Evolutionary conservation across 441 rosid species (phyloP).

Genomic region (Pelargonium australe): DNA sequence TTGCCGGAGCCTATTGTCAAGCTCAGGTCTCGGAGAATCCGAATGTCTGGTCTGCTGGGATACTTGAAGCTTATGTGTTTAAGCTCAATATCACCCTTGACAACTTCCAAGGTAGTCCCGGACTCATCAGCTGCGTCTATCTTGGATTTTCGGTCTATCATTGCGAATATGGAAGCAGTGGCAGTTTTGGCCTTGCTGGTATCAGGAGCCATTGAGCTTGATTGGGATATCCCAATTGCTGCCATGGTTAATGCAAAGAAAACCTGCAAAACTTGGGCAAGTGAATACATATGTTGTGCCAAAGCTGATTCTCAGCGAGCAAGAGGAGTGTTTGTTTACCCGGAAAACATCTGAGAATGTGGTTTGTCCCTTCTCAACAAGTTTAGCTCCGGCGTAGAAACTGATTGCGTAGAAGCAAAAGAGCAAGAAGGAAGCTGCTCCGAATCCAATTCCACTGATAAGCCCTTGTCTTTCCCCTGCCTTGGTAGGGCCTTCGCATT

Average conservation of each 20-base stretch:
- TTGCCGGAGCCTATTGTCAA: conserved; percentile 55
- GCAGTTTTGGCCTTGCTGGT: conserved; percentile 49
- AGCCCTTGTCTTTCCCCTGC: conserved; percentile 58
- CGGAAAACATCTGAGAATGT: conserved; percentile 57
- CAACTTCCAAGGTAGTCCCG: conserved; percentile 35
- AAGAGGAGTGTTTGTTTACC: conserved; percentile 24
- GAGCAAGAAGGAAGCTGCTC: conserved; percentile 51
- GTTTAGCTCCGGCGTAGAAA: conserved; percentile 70
- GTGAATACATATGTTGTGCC: not conserved
- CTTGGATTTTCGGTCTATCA: conserved; percentile 45
- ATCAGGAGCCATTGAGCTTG: conserved; percentile 55
- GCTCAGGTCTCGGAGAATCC: conserved; percentile 42
- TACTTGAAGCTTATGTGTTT: conserved; percentile 54
- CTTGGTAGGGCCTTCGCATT: conserved; percentile 61
- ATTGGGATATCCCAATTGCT: conserved; percentile 59
- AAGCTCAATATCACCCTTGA: conserved; percentile 45
- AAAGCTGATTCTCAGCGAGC: too few species aligned
- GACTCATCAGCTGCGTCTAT: conserved; percentile 50
- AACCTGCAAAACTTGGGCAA: conserved; percentile 33
- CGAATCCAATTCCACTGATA: conserved; percentile 60
- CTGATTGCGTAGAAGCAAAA: conserved; percentile 47
- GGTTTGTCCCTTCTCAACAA: conserved; percentile 43
- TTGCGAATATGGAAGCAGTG: conserved; percentile 52
- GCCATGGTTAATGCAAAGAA: conserved; percentile 60
- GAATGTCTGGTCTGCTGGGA: conserved; percentile 52